A percentile compares a stretch with the other conserved stretches of the same genome.
Conservation (phyloP, 176 grass and related monocot species). For the Saccharum spontaneum region DNA sequence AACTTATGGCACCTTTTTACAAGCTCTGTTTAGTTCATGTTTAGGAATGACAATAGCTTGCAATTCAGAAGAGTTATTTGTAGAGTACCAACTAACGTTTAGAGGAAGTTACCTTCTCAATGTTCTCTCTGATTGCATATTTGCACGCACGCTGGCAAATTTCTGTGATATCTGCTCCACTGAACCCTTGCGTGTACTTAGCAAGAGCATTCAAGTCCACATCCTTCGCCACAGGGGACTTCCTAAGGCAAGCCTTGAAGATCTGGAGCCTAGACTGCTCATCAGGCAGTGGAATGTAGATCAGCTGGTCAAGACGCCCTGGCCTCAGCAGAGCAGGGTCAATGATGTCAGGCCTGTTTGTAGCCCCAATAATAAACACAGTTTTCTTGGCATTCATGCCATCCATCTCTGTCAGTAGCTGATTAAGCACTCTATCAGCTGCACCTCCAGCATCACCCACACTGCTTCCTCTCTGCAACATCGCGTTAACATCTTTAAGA, state of each 20-base stretch:
- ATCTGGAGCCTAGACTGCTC: constrained; percentile 66
- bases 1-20: neutral
- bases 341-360: constrained; percentile 85
- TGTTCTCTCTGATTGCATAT: constrained; percentile 85
- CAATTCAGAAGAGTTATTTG: neutral
- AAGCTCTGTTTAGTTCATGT: neutral
- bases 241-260: constrained; percentile 83
- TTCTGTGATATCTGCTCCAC: constrained; percentile 85
- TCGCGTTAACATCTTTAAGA: neutral
- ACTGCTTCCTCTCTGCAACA: constrained; percentile 71
- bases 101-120: constrained; percentile 64
- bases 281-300: constrained; percentile 83
- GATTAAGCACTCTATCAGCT: constrained; percentile 79
- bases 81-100: neutral
- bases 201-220: constrained; percentile 73
- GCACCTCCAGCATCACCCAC: constrained; percentile 78
- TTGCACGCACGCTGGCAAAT: constrained; percentile 90
- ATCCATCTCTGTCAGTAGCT: constrained; percentile 87
- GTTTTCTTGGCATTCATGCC: constrained; percentile 86
- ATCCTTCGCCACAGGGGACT: constrained; percentile 77
- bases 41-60: neutral
- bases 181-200: constrained; percentile 84
- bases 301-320: constrained; percentile 74
- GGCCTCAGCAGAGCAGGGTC: constrained; percentile 77
- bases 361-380: constrained; percentile 85